phyloP scores from a whole-genome alignment of 2,329 filamentous ascomycete species.

The Bipolaris zeicola region DNA sequence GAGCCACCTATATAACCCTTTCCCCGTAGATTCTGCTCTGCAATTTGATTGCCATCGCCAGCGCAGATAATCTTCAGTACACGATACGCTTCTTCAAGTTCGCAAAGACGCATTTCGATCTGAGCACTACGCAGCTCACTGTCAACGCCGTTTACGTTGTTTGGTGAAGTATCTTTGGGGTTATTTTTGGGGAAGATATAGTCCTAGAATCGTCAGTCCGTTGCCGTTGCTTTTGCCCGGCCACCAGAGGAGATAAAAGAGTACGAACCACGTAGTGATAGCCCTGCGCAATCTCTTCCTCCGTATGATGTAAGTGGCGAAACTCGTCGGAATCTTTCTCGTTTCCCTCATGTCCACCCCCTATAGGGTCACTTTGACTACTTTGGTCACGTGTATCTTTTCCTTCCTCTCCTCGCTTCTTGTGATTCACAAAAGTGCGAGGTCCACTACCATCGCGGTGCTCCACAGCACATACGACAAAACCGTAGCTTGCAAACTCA shows the following conservation, averaged over 20 bases:
- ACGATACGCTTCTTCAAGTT: slow-evolving; percentile 67
- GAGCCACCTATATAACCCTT: slow-evolving; percentile 65
- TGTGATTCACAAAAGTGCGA: slow-evolving; percentile 65
- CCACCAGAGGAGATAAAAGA: background rate
- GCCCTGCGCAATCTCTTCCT: slow-evolving; percentile 45
- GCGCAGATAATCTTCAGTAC: slow-evolving; percentile 61
- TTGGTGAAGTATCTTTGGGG: slow-evolving; percentile 54
- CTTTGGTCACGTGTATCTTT: slow-evolving; percentile 28
- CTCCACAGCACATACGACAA: slow-evolving; percentile 68
- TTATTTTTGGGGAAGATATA: slow-evolving; percentile 67
- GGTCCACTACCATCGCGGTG: slow-evolving; percentile 69
- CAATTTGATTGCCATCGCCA: slow-evolving; percentile 60
- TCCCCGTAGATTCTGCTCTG: slow-evolving; percentile 59
- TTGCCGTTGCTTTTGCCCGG: background rate
- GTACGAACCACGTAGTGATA: slow-evolving; percentile 56
- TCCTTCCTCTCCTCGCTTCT: slow-evolving; percentile 36
- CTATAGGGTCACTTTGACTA: slow-evolving; percentile 7
- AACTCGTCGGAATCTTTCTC: slow-evolving; percentile 32
- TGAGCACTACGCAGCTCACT: slow-evolving; percentile 64
- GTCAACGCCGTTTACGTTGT: slow-evolving; percentile 66
- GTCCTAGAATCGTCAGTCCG: slow-evolving; percentile 45
- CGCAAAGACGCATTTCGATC: slow-evolving; percentile 66
- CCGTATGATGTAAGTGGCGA: slow-evolving; percentile 46
- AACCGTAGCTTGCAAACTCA: slow-evolving; percentile 69
- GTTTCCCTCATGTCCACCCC: slow-evolving; percentile 11